Conservation (phyloP, 371 early-diverging fungal genomes). For the Phascolomyces articulosus region DNA sequence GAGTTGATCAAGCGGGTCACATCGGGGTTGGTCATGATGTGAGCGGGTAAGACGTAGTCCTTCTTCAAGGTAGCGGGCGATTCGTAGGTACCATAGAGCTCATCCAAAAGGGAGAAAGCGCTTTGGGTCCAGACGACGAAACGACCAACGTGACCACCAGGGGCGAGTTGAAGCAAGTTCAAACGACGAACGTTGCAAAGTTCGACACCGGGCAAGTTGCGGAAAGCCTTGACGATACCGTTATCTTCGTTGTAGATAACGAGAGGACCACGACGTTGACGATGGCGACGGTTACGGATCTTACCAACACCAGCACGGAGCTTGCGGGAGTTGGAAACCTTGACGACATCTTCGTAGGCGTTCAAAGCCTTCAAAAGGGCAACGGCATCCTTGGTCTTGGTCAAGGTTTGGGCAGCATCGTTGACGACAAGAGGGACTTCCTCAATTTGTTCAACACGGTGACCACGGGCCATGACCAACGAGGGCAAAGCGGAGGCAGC, state of each 20-base stretch:
- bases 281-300: constrained; percentile 99
- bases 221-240: constrained; percentile 97
- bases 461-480: constrained; percentile 99
- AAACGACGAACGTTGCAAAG: constrained; percentile 90
- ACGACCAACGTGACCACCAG: constrained; percentile 99
- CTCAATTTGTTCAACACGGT: constrained; percentile 93
- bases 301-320: constrained; percentile 99
- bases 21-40: constrained; percentile 94
- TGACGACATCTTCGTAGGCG: constrained; percentile 96
- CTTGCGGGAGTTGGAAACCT: constrained; percentile 96
- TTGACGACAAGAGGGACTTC: constrained; percentile 98
- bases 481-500: constrained; percentile 98
- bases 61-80: constrained; percentile 87
- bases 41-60: constrained; percentile 91
- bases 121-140: constrained; percentile 99
- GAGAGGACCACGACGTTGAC: constrained; percentile 98
- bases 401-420: constrained; percentile 82
- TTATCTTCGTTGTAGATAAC: constrained; percentile 97
- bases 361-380: constrained; percentile 91
- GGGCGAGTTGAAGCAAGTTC: constrained; percentile 98
- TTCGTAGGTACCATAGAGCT: constrained; percentile 93
- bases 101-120: constrained; percentile 95
- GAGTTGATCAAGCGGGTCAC: constrained; percentile 97
- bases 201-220: constrained; percentile 99
- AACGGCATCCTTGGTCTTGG: constrained; percentile 98